Conservation (phyloP, 1,284 basidiomycete species). For the Golubevia sp. region DNA sequence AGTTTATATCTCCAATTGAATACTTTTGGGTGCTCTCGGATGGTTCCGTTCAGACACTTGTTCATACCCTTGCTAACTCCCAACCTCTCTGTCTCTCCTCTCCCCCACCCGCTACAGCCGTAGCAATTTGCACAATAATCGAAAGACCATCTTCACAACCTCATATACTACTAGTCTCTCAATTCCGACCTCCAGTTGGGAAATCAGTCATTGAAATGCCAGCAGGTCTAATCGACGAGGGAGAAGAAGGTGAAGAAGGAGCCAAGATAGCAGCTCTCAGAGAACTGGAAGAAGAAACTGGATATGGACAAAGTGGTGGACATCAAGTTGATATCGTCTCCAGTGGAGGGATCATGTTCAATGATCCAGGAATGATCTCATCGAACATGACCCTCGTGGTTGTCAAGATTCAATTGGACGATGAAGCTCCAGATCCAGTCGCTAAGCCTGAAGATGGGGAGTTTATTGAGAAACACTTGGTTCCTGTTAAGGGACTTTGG, state of each 20-base stretch:
- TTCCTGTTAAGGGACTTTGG: constrained; percentile 38
- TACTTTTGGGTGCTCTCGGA: too few species aligned
- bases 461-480: constrained; percentile 53
- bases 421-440: constrained; percentile 48
- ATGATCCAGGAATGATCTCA: constrained; percentile 48
- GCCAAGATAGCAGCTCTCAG: constrained; percentile 41
- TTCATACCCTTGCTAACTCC: too few species aligned
- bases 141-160: constrained; percentile 34
- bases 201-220: constrained; percentile 53
- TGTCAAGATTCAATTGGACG: constrained; percentile 40
- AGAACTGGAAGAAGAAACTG: constrained; percentile 55
- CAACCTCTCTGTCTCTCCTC: not conserved
- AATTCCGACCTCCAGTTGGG: constrained; percentile 7
- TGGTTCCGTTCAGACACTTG: too few species aligned
- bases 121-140: constrained; percentile 51
- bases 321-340: constrained; percentile 27
- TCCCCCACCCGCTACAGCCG: constrained; percentile 11
- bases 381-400: constrained; percentile 54
- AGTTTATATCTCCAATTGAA: too few species aligned
- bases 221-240: constrained; percentile 49
- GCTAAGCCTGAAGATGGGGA: constrained; percentile 57
- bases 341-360: constrained; percentile 35
- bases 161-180: constrained; percentile 45
- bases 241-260: constrained; percentile 49
- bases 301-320: constrained; percentile 39